These are phyloP conservation scores for Suillus hirtellus DNA, from an alignment of 768 basidiomycete genomes.

Conservation along the genomic window DNA sequence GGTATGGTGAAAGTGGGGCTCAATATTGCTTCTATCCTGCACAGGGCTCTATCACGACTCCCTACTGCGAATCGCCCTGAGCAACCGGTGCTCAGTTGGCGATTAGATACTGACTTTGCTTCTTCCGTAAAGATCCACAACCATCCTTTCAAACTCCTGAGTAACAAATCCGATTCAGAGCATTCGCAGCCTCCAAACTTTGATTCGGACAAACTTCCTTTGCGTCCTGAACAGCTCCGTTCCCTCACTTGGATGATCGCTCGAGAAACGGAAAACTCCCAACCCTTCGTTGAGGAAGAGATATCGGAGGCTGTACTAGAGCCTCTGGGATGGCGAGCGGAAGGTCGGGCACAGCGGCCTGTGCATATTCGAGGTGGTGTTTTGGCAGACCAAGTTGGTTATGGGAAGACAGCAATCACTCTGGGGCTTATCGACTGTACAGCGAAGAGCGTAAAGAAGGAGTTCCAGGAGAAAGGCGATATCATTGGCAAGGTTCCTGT, in stretches of 20 bases:
- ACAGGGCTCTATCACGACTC: slow-evolving; percentile 81
- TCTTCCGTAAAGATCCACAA: slow-evolving; percentile 59
- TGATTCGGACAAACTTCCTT: slow-evolving; percentile 43
- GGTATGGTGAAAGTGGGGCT: slow-evolving; percentile 84
- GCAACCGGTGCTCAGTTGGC: slow-evolving; percentile 66
- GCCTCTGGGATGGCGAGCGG: slow-evolving; percentile 91
- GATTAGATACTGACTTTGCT: slow-evolving; percentile 75
- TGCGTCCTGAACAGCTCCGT: slow-evolving; percentile 85
- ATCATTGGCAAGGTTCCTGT: slow-evolving; percentile 67
- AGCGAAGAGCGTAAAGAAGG: slow-evolving; percentile 52
- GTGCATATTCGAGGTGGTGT: slow-evolving; percentile 84
- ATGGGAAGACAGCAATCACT: slow-evolving; percentile 96
- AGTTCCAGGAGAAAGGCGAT: slow-evolving; percentile 51
- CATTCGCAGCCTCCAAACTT: slow-evolving; percentile 82
- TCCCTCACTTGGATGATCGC: slow-evolving; percentile 91
- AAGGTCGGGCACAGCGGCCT: slow-evolving; percentile 81
- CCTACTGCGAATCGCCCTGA: slow-evolving; percentile 54
- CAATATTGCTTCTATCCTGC: slow-evolving; percentile 84
- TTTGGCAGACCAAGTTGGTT: slow-evolving; percentile 94
- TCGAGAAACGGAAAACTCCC: slow-evolving; percentile 64
- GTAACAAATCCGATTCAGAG: slow-evolving; percentile 72
- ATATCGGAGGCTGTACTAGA: slow-evolving; percentile 87
- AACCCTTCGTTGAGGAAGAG: slow-evolving; percentile 90
- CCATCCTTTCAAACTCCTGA: slow-evolving; percentile 67
- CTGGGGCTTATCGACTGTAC: slow-evolving; percentile 84